Conservation (phyloP, 1,284 basidiomycete genomes). For the Trametes pubescens region DNA sequence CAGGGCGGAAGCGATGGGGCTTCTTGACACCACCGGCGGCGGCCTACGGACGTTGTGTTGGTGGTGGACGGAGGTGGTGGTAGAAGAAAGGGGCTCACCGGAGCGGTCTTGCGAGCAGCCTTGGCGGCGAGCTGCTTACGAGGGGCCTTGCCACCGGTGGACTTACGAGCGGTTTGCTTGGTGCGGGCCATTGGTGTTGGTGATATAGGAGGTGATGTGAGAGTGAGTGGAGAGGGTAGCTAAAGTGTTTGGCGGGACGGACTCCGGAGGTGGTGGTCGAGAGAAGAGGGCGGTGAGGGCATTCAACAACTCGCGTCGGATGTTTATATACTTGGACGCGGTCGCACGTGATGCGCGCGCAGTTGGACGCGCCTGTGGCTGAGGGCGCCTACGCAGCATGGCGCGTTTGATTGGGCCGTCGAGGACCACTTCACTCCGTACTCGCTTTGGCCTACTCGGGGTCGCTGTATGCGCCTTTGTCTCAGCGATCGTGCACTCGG, state of each 20-base stretch:
- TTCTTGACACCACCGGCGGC: conserved; percentile 96
- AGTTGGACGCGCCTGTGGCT: conserved; percentile 38
- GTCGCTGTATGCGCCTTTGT: conserved; percentile 18
- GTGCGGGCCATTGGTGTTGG: conserved; percentile 57
- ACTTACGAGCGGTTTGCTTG: conserved; percentile 88
- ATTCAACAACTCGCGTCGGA: conserved; percentile 37
- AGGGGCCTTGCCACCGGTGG: conserved; percentile 88
- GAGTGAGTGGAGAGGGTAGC: conserved; percentile 12
- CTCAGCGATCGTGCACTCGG: conserved; percentile 2
- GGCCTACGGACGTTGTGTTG: conserved; percentile 37
- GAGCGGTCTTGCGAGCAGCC: conserved; percentile 72
- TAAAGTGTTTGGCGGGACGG: conserved; percentile 19
- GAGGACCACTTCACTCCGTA: neutral
- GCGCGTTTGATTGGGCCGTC: neutral
- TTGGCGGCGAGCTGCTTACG: conserved; percentile 93
- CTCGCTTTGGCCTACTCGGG: neutral
- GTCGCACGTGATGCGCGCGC: conserved; percentile 34
- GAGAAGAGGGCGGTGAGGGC: conserved; percentile 31
- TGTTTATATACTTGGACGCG: conserved; percentile 38
- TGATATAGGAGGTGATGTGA: conserved; percentile 13
- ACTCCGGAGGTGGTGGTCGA: conserved; percentile 31
- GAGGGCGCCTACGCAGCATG: conserved; percentile 20
- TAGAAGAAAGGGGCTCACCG: conserved; percentile 45
- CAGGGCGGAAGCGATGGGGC: conserved; percentile 96
- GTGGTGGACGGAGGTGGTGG: neutral